Base-by-base conservation (phyloP, 2,329 filamentous ascomycete genomes). In the Chaetomium sp. region DNA sequence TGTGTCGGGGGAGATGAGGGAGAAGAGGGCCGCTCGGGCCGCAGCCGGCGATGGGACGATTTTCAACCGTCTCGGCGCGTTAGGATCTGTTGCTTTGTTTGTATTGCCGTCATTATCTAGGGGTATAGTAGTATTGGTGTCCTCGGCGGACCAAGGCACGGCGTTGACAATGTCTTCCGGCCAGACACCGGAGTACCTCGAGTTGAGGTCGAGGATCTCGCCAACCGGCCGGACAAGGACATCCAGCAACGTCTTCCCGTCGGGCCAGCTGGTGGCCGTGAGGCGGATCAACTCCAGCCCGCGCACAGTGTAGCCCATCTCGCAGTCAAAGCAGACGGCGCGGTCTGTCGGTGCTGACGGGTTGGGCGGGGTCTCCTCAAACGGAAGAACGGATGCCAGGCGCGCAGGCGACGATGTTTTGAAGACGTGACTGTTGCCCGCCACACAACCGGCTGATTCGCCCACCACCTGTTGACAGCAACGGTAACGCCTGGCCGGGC, bases 261-360 rank as follows among this genome's bases (percentile, higher is more conserved):
- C 75, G 0, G 92, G 92, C 91, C 94, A 99, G 8, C 86, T 84
- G 3, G 92, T 86, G 5, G 89, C 91, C 0, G 94, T 97, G 3
- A 99, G 72, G 7, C 94, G 89, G 55, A 97, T 86, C 14, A 99
- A 79, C 69, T 99, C 94, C 61, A 97, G 75, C 0, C 95, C 94
- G 49, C 87, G 72, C 0, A 89, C 88, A 0, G 95, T 99, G 67
- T 95, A 97, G 4, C 89, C 89, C 94, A 99, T 99, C 68, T 99
- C 94, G 66, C 94, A 97, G 69, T 99, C 94, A 65, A 99, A 92
- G 61, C 85, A 87, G 9, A 97, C 84, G 2, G 87, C 89, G 38
- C 81, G 80, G 52, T 79, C 73, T 1, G 70, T 65, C 0, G 76
- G 73, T 1, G 74, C 76, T 2, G 72, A 64, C 1, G 74, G 69